Evolutionary conservation across 202 grass and related monocot genomes (phyloP).

Genomic region (Brachypodium distachyon): DNA sequence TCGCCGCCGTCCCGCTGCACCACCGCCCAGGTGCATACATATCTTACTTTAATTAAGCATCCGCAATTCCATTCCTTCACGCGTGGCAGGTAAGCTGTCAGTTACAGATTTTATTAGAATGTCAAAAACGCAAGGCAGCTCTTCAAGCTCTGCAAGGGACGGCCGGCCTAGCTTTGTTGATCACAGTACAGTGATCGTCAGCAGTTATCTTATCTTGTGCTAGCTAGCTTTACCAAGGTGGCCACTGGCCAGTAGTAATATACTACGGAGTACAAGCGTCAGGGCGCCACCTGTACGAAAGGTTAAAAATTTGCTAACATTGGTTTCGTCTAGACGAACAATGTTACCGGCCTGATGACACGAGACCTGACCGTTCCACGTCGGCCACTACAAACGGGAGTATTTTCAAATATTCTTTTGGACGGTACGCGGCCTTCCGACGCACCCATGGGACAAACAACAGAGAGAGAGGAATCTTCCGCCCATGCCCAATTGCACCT

Average conservation of each 20-base stretch:
- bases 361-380: neutral
- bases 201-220: neutral
- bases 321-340: constrained; percentile 1
- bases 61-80: neutral
- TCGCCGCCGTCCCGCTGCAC: constrained; percentile 58
- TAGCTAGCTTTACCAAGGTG: neutral
- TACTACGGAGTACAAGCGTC: no score
- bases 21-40: constrained; percentile 44
- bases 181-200: neutral
- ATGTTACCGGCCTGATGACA: neutral
- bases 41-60: neutral
- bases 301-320: neutral
- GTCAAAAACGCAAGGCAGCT: neutral
- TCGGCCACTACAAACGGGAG: no score
- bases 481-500: constrained; percentile 8
- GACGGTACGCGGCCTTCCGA: constrained; percentile 24
- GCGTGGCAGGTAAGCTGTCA: neutral
- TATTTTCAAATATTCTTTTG: neutral
- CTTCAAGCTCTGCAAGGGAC: neutral
- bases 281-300: neutral
- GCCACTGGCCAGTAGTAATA: no score
- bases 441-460: constrained; percentile 25
- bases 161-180: neutral
- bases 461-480: constrained; percentile 5
- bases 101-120: no score